Conservation (phyloP, 2,329 filamentous ascomycete genomes). For the Apiospora arundinis region DNA sequence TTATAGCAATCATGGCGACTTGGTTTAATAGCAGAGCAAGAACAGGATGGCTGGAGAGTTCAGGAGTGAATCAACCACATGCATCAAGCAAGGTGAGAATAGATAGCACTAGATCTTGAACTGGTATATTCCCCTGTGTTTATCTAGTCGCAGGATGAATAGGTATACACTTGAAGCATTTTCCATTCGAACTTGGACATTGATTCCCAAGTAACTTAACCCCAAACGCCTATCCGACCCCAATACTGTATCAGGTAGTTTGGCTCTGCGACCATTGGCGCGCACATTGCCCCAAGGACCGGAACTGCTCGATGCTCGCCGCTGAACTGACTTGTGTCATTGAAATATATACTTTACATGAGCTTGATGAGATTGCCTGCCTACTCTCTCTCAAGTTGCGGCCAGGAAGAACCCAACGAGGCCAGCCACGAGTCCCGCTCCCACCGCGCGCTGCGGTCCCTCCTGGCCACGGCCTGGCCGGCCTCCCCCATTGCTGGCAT, state of each 20-base stretch:
- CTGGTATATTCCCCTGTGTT: neutral
- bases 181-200: neutral
- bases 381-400: neutral
- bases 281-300: too few relatives aligned
- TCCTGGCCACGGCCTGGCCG: conserved; percentile 21
- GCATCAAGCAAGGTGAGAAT: neutral
- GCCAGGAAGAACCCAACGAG: conserved; percentile 23
- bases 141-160: too few relatives aligned
- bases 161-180: too few relatives aligned
- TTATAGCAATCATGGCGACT: too few relatives aligned
- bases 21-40: too few relatives aligned
- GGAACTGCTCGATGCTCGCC: neutral
- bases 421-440: conserved; percentile 27
- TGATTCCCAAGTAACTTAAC: neutral
- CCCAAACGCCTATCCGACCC: neutral
- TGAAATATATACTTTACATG: neutral
- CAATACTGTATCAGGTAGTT: neutral
- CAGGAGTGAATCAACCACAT: neutral
- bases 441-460: conserved; percentile 24
- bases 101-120: neutral
- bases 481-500: conserved; percentile 31
- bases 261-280: neutral
- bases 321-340: neutral
- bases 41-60: too few relatives aligned
- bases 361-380: neutral